Percentiles rank a stretch among this genome's conserved stretches.
phyloP scores from a whole-genome alignment of 768 basidiomycete species.

The Rhodotorula graminis region DNA sequence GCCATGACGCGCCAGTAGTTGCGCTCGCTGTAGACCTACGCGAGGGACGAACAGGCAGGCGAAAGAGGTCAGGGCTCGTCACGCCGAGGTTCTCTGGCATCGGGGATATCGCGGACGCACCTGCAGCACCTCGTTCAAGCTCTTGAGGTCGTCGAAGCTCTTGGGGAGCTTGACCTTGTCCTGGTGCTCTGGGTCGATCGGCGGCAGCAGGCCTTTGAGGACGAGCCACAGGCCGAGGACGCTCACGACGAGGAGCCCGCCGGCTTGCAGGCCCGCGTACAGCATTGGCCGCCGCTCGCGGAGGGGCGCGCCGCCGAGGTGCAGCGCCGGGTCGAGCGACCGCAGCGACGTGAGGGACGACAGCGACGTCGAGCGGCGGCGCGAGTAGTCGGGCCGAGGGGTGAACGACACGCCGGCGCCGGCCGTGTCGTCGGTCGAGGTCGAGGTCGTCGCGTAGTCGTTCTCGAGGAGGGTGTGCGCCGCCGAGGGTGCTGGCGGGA shows the following conservation, averaged over 20 bases:
- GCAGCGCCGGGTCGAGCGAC: slow-evolving; percentile 22
- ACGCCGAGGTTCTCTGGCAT: too few relatives aligned
- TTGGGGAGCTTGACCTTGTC: slow-evolving; percentile 74
- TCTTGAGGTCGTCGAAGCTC: slow-evolving; percentile 79
- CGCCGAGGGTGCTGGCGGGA: background rate
- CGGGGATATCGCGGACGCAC: background rate
- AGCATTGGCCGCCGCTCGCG: slow-evolving; percentile 55
- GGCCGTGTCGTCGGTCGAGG: too few relatives aligned
- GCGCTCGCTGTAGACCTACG: slow-evolving; percentile 72
- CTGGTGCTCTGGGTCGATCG: slow-evolving; percentile 62
- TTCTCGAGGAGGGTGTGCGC: background rate
- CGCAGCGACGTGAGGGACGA: slow-evolving; percentile 19
- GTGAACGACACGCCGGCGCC: too few relatives aligned
- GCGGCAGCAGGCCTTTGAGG: slow-evolving; percentile 58
- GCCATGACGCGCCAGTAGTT: slow-evolving; percentile 79
- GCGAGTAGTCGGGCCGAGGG: background rate
- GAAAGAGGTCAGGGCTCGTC: background rate
- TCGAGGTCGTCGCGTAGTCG: too few relatives aligned
- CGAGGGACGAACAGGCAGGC: too few relatives aligned
- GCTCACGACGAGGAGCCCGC: slow-evolving; percentile 66
- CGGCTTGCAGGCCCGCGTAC: slow-evolving; percentile 78
- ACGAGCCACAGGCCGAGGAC: slow-evolving; percentile 66
- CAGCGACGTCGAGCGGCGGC: slow-evolving; percentile 21
- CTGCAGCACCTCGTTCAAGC: slow-evolving; percentile 73
- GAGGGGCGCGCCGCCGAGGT: slow-evolving; percentile 25